Conservation (phyloP, 352 stramenopile genomes). For the Phytopythium helicoides region DNA sequence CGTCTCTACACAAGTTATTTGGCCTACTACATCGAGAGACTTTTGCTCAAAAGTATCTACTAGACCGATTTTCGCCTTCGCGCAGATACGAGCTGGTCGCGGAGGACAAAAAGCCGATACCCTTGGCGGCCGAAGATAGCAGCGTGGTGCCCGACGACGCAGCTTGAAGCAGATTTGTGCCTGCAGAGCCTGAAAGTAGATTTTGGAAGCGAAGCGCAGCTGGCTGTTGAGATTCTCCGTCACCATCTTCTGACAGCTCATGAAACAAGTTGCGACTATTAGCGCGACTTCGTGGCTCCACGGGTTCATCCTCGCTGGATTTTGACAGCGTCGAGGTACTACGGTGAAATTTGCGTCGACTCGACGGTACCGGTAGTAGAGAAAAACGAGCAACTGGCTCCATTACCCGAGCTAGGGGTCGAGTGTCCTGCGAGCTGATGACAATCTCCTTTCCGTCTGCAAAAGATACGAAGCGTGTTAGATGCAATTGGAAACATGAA, state of each 20-base stretch:
- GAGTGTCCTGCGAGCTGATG: constrained; percentile 61
- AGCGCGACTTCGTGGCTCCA: constrained; percentile 20
- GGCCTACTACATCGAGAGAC: not conserved
- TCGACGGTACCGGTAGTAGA: constrained; percentile 67
- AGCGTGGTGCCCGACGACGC: constrained; percentile 59
- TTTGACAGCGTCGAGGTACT: constrained; percentile 27
- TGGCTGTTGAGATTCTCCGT: constrained; percentile 32
- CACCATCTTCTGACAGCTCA: constrained; percentile 26
- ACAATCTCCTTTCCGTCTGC: constrained; percentile 77
- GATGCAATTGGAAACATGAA: not conserved
- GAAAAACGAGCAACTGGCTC: constrained; percentile 81
- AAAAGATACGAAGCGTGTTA: constrained; percentile 11
- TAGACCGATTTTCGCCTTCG: constrained; percentile 36
- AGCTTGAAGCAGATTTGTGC: constrained; percentile 65
- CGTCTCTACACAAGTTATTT: not conserved
- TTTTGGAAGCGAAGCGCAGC: constrained; percentile 60
- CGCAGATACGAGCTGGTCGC: constrained; percentile 67
- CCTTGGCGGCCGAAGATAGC: constrained; percentile 71
- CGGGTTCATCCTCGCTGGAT: constrained; percentile 24
- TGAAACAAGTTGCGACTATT: constrained; percentile 42
- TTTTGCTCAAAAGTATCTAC: constrained; percentile 60
- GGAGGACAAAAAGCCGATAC: constrained; percentile 80
- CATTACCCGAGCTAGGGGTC: constrained; percentile 62
- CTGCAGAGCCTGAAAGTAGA: constrained; percentile 58
- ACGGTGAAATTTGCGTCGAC: constrained; percentile 48